Evolutionary conservation across 306 rosid genomes (phyloP).

Genomic region (Ziziphus jujuba): DNA sequence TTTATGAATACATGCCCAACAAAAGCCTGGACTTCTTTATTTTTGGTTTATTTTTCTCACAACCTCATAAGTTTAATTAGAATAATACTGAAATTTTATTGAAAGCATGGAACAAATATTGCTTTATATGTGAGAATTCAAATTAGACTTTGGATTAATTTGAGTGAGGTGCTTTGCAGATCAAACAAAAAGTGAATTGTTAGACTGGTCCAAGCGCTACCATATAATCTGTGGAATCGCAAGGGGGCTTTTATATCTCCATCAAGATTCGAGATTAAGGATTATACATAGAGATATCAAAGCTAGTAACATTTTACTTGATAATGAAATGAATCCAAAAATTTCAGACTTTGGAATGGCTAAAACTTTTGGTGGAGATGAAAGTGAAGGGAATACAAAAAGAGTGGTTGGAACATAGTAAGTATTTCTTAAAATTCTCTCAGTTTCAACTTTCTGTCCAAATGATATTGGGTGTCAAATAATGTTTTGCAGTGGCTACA

Average conservation of each 20-base stretch:
- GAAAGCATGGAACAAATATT: background rate
- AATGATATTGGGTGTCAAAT: background rate
- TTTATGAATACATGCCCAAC: conserved; percentile 64
- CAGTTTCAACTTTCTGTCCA: background rate
- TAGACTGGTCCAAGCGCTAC: conserved; percentile 44
- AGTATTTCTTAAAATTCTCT: background rate
- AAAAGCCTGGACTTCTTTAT: conserved; percentile 61
- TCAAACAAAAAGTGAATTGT: conserved; percentile 8
- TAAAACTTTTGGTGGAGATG: conserved; percentile 41
- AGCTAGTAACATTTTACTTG: conserved; percentile 50
- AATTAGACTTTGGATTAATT: background rate
- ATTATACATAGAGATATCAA: conserved; percentile 52
- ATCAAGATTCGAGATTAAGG: conserved; percentile 53
- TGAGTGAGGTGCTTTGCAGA: conserved; percentile 22
- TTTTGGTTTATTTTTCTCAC: conserved; percentile 40
- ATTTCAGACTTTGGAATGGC: conserved; percentile 65
- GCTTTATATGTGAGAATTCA: background rate
- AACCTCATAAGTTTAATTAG: background rate
- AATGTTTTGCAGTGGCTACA: conserved; percentile 39
- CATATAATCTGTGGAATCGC: conserved; percentile 53
- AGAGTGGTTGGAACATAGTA: conserved; percentile 56
- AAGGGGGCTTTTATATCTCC: conserved; percentile 57
- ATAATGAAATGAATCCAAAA: conserved; percentile 45
- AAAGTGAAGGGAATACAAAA: conserved; percentile 32
- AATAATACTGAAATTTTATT: background rate